Conservation (phyloP, 306 rosid species). For the Quercus cerris region DNA sequence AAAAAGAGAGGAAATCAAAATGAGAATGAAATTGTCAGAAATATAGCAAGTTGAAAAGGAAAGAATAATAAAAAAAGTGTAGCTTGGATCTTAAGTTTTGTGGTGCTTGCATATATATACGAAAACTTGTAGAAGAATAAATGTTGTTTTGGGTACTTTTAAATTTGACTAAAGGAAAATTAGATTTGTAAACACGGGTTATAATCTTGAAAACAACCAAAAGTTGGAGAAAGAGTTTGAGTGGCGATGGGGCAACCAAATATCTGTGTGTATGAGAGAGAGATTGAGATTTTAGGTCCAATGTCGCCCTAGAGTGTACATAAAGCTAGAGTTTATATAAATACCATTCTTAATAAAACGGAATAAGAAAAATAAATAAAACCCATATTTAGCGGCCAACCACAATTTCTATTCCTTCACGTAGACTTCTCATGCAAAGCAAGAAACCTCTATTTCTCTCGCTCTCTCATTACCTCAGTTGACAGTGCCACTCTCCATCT, state of each 20-base stretch:
- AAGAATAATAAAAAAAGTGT: constrained; percentile 14
- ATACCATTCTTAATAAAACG: constrained; percentile 10
- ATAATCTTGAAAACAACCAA: constrained; percentile 10
- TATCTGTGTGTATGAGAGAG: constrained; percentile 28
- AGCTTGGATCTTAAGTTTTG: constrained; percentile 73
- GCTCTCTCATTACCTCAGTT: neutral
- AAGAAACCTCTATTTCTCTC: constrained; percentile 38
- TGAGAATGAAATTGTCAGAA: constrained; percentile 24
- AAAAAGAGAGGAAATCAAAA: constrained; percentile 29
- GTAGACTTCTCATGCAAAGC: constrained; percentile 61
- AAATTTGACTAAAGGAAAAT: constrained; percentile 36
- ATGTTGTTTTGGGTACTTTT: constrained; percentile 40
- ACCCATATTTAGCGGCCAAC: constrained; percentile 38
- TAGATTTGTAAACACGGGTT: constrained; percentile 19
- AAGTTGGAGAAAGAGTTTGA: constrained; percentile 35
- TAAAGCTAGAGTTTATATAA: constrained; percentile 48
- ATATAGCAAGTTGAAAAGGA: constrained; percentile 33
- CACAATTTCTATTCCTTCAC: constrained; percentile 55
- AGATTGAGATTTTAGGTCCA: constrained; percentile 44
- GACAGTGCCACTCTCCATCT: neutral
- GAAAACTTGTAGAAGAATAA: constrained; percentile 54
- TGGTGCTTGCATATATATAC: constrained; percentile 29
- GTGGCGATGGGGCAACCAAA: constrained; percentile 68
- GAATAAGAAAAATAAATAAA: neutral
- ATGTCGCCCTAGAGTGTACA: constrained; percentile 73